A percentile compares a stretch with the other conserved stretches of the same genome.
Conservation (phyloP, 305 asterid species). For the Fraxinus platypoda region DNA sequence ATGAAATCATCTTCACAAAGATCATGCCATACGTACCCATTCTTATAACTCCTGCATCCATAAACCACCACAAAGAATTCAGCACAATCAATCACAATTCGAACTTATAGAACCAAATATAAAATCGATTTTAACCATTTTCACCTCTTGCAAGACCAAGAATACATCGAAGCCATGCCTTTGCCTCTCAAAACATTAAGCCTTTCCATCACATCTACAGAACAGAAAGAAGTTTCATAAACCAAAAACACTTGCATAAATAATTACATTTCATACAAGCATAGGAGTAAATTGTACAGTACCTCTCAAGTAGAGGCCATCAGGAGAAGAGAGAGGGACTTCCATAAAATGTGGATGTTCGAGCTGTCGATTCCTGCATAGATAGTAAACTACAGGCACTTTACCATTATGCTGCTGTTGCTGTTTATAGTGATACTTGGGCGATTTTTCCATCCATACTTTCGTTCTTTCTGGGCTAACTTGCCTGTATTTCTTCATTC, state of each 20-base stretch:
- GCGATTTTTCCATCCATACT: conserved; percentile 85
- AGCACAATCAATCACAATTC: not conserved
- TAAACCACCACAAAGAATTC: conserved; percentile 6
- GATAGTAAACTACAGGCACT: not conserved
- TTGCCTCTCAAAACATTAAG: conserved; percentile 77
- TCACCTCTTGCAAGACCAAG: conserved; percentile 99
- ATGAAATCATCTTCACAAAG: conserved; percentile 74
- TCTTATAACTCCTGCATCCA: conserved; percentile 67
- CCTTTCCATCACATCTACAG: conserved; percentile 78
- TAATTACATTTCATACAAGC: not conserved
- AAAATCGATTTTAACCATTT: conserved; percentile 4
- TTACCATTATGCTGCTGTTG: conserved; percentile 18
- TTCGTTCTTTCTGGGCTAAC: conserved; percentile 79
- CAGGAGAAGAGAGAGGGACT: conserved; percentile 42
- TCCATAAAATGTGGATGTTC: conserved; percentile 57
- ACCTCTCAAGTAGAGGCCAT: conserved; percentile 52
- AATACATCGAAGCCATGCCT: conserved; percentile 76
- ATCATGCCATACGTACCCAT: conserved; percentile 91
- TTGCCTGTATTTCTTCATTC: conserved; percentile 61
- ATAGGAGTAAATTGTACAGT: not conserved
- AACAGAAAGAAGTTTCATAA: conserved; percentile 16
- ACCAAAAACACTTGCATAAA: not conserved
- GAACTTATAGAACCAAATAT: not conserved
- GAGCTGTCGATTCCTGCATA: conserved; percentile 36
- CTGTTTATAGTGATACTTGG: conserved; percentile 45